A percentile compares a stretch with the other conserved stretches of the same genome.
Evolutionary conservation across 768 basidiomycete species (phyloP).

Genomic region (Leccinum subgranulosum): DNA sequence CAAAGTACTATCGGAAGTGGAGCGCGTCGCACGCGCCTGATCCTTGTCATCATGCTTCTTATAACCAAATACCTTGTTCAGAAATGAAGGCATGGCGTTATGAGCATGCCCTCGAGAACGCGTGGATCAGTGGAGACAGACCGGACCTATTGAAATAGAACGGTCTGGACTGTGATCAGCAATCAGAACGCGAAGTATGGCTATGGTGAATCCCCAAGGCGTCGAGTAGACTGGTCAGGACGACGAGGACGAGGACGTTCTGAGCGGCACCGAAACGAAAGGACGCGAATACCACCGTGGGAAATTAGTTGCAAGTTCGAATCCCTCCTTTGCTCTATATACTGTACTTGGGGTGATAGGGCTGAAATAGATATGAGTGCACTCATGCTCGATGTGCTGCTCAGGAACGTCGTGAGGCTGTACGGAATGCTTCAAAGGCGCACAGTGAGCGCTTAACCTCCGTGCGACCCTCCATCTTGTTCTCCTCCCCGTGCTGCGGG

Average conservation of each 20-base stretch:
- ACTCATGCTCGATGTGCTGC: background rate
- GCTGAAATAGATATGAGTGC: background rate
- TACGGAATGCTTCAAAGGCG: conserved; percentile 10
- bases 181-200: background rate
- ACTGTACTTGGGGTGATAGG: no score
- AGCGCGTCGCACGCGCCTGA: conserved; percentile 27
- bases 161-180: conserved; percentile 9
- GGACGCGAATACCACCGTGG: conserved; percentile 7
- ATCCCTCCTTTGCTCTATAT: background rate
- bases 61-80: conserved; percentile 76
- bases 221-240: background rate
- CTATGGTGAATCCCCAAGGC: background rate
- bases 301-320: conserved; percentile 8
- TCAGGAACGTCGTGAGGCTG: conserved; percentile 27
- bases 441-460: conserved; percentile 17
- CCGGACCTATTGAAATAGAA: background rate
- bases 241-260: background rate
- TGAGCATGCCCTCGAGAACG: conserved; percentile 13
- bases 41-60: conserved; percentile 61
- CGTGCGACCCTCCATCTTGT: conserved; percentile 3
- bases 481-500: background rate
- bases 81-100: conserved; percentile 56
- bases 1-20: conserved; percentile 41
- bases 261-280: background rate
- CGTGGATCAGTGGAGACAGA: conserved; percentile 12